phyloP scores from a whole-genome alignment of 2,329 filamentous ascomycete species.

The Gliomastix tumulicola region DNA sequence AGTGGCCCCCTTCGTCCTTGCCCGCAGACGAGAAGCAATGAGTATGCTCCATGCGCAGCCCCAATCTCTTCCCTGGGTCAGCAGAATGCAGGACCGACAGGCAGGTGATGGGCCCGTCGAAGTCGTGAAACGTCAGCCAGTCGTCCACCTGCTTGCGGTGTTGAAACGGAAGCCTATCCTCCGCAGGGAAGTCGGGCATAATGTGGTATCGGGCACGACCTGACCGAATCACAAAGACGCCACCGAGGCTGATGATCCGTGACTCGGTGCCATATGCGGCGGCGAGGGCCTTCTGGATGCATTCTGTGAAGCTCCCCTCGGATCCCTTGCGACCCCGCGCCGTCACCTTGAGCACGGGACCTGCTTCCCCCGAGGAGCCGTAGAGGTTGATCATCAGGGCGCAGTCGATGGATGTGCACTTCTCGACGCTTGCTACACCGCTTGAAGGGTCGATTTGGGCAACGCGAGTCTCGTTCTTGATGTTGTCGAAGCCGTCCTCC shows the following conservation, averaged over 20 bases:
- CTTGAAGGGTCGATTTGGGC: constrained; percentile 13
- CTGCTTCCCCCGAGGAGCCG: constrained; percentile 22
- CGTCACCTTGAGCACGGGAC: constrained; percentile 25
- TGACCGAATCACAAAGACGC: constrained; percentile 28
- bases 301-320: constrained; percentile 21
- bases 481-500: constrained; percentile 9
- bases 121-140: constrained; percentile 32
- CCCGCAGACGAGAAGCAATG: constrained; percentile 30
- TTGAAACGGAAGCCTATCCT: constrained; percentile 16
- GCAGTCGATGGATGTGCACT: constrained; percentile 19
- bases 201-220: constrained; percentile 30
- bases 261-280: constrained; percentile 21
- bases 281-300: constrained; percentile 18
- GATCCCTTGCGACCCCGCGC: constrained; percentile 16
- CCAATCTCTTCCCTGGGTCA: constrained; percentile 25
- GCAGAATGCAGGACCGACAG: constrained; percentile 32
- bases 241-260: constrained; percentile 27
- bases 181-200: constrained; percentile 34
- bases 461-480: constrained; percentile 18
- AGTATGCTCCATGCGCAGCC: constrained; percentile 37
- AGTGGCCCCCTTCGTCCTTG: constrained; percentile 30
- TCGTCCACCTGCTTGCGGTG: constrained; percentile 17
- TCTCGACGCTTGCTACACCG: constrained; percentile 12
- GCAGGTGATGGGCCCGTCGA: constrained; percentile 26
- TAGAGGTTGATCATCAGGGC: constrained; percentile 35